phyloP scores from a whole-genome alignment of 2,329 filamentous ascomycete genomes.

The Lachnellula cervina region DNA sequence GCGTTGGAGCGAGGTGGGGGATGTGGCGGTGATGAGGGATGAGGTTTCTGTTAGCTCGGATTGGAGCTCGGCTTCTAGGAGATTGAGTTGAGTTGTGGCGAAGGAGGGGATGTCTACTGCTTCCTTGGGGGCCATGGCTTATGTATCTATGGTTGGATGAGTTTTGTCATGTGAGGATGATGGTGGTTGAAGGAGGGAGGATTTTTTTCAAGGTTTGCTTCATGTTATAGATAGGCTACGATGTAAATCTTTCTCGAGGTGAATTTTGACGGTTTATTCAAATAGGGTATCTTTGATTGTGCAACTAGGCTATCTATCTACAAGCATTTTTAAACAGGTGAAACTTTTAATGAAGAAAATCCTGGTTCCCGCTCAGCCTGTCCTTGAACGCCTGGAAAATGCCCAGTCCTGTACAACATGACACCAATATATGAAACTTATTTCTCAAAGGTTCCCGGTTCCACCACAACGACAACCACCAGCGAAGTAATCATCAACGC shows the following conservation, averaged over 20 bases:
- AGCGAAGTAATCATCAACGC: slow-evolving; percentile 57
- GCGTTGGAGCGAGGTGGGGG: slow-evolving; percentile 64
- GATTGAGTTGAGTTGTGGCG: slow-evolving; percentile 62
- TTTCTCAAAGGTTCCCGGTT: slow-evolving; percentile 32
- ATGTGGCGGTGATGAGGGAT: slow-evolving; percentile 60
- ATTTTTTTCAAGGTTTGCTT: neutral
- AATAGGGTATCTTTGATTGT: too few relatives aligned
- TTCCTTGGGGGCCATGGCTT: slow-evolving; percentile 32
- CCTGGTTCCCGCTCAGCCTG: too few relatives aligned
- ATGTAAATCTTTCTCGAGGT: too few relatives aligned
- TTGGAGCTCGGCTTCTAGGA: slow-evolving; percentile 67
- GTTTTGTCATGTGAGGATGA: slow-evolving; percentile 11
- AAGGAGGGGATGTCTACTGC: slow-evolving; percentile 60
- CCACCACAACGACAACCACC: slow-evolving; percentile 54
- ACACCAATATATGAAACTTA: neutral
- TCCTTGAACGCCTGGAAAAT: too few relatives aligned
- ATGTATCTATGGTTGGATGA: neutral
- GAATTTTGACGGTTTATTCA: too few relatives aligned
- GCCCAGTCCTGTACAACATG: too few relatives aligned
- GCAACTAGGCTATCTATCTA: too few relatives aligned
- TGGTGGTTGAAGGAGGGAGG: neutral
- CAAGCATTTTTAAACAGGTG: too few relatives aligned
- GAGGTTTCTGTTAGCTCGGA: slow-evolving; percentile 68
- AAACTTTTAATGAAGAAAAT: too few relatives aligned
- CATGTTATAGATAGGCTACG: too few relatives aligned